Conservation (phyloP, 2,329 filamentous ascomycete genomes). For the Pestalotiopsis sp. region DNA sequence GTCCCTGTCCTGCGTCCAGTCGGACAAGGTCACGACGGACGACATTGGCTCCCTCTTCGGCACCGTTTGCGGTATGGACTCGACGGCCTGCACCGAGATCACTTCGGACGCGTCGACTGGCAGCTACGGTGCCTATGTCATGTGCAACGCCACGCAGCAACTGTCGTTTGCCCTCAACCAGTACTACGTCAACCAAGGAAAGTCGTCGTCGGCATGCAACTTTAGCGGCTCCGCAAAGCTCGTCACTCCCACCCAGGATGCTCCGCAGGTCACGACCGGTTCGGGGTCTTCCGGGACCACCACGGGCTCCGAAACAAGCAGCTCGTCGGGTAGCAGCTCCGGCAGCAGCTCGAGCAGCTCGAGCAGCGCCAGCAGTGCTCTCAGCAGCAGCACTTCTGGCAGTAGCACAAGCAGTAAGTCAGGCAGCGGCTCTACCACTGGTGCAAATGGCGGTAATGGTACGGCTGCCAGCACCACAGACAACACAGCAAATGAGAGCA, state of each 20-base stretch:
- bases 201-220: conserved; percentile 50
- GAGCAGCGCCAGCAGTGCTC: neutral
- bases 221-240: conserved; percentile 56
- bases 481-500: neutral
- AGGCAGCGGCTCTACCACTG: neutral
- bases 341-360: neutral
- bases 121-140: conserved; percentile 60
- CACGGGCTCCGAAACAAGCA: neutral
- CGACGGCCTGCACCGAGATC: conserved; percentile 55
- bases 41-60: conserved; percentile 47
- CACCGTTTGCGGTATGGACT: conserved; percentile 40
- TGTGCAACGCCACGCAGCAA: conserved; percentile 60
- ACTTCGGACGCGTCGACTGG: conserved; percentile 52
- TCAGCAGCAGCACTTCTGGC: neutral
- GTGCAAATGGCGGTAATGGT: conserved; percentile 1
- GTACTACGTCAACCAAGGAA: conserved; percentile 52
- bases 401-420: neutral
- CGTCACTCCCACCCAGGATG: conserved; percentile 23
- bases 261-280: conserved; percentile 4
- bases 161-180: conserved; percentile 59
- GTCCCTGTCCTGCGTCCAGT: conserved; percentile 62
- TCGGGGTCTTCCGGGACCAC: neutral
- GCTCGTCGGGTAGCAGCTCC: neutral
- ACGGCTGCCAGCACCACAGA: neutral
- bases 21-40: conserved; percentile 48